A percentile compares a stretch with the other conserved stretches of the same genome.
Evolutionary conservation across 306 rosid species (phyloP).

Genomic region (Cicer judaicum): DNA sequence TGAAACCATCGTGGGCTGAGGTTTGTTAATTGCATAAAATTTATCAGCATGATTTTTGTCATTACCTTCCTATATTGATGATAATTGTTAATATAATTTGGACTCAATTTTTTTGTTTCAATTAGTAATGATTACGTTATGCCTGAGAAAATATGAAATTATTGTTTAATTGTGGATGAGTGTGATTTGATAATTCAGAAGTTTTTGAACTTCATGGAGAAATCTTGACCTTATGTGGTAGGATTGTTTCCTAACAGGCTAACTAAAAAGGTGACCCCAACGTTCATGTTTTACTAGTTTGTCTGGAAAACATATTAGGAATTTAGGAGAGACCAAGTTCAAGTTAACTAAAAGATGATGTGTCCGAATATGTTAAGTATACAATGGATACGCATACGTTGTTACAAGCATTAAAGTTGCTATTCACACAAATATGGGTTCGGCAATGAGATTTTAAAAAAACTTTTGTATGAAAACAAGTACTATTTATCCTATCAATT

Average conservation of each 20-base stretch:
- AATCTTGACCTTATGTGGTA: not conserved
- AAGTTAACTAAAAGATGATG: not conserved
- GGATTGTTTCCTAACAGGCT: too few species aligned
- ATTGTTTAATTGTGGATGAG: not conserved
- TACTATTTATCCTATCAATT: not conserved
- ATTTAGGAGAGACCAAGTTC: not conserved
- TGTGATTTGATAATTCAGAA: not conserved
- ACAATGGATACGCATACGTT: too few species aligned
- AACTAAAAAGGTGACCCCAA: not conserved
- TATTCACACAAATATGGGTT: not conserved
- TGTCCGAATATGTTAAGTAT: too few species aligned
- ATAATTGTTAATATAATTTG: not conserved
- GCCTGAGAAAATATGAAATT: not conserved
- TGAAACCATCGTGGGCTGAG: conserved; percentile 96
- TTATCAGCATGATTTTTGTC: not conserved
- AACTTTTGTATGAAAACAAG: too few species aligned
- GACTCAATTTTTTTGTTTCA: not conserved
- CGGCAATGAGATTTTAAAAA: not conserved
- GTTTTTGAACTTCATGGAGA: not conserved
- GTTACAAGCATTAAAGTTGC: too few species aligned
- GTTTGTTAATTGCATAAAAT: conserved; percentile 47
- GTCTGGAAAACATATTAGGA: not conserved
- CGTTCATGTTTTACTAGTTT: not conserved
- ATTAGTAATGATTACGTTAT: not conserved
- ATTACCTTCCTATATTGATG: conserved; percentile 3